Percentiles rank a stretch among this genome's conserved stretches.
These are phyloP conservation scores for Biancaea sappan DNA, from an alignment of 306 rosid species.

Conservation along the genomic window DNA sequence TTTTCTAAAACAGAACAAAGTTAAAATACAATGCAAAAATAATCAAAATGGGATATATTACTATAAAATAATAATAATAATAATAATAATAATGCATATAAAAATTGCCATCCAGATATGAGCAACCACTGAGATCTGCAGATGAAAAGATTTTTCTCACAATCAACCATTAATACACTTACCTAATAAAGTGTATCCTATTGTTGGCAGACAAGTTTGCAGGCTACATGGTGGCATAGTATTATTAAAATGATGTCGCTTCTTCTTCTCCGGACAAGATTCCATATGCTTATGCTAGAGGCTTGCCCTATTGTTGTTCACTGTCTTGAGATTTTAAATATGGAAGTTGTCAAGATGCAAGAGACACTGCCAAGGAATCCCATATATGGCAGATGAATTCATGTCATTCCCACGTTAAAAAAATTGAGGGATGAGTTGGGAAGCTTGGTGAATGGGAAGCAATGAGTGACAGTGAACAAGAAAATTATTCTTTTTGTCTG, in stretches of 20 bases:
- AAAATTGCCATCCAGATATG: not conserved
- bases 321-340: constrained; percentile 15
- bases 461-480: too few species aligned
- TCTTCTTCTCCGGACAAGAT: constrained; percentile 25
- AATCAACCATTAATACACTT: not conserved
- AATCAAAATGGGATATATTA: too few species aligned
- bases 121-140: not conserved
- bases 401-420: constrained; percentile 32
- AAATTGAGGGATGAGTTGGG: constrained; percentile 7
- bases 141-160: not conserved
- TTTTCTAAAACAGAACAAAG: not conserved
- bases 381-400: not conserved
- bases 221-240: not conserved
- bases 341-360: constrained; percentile 17
- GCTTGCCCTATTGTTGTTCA: not conserved
- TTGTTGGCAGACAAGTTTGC: constrained; percentile 26
- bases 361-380: too few species aligned
- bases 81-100: not conserved
- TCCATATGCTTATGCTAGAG: not conserved
- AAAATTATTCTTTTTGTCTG: too few species aligned
- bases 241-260: not conserved
- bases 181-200: too few species aligned
- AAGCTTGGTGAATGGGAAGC: constrained; percentile 36
- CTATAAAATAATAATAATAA: not conserved
- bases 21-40: too few species aligned